Conservation (phyloP, 1,139 yeast genomes). For the Suhomyces ambrosiae region DNA sequence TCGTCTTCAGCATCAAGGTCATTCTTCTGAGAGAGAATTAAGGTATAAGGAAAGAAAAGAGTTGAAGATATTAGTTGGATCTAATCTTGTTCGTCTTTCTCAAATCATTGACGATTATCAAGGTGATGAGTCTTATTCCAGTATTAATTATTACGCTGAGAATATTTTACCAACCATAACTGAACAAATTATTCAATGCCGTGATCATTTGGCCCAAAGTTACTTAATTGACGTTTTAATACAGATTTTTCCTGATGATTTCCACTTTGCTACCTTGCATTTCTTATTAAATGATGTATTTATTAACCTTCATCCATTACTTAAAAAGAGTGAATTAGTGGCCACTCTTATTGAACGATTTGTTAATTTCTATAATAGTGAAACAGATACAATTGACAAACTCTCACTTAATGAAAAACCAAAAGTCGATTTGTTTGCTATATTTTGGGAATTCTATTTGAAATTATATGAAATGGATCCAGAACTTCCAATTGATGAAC, state of each 20-base stretch:
- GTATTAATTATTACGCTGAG: conserved; percentile 54
- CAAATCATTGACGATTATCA: conserved; percentile 73
- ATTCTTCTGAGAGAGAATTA: conserved; percentile 75
- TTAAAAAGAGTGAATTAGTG: conserved; percentile 67
- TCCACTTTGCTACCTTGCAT: conserved; percentile 76
- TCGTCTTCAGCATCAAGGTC: conserved; percentile 93
- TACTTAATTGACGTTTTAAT: conserved; percentile 86
- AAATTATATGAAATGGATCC: conserved; percentile 59
- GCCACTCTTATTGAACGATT: conserved; percentile 73
- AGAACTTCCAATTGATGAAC: conserved; percentile 65
- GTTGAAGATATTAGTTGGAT: conserved; percentile 87
- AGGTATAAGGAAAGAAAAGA: conserved; percentile 83
- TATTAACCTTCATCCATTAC: conserved; percentile 64
- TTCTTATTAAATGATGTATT: conserved; percentile 66
- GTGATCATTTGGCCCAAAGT: conserved; percentile 89
- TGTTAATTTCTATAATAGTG: conserved; percentile 53
- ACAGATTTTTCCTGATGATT: conserved; percentile 93
- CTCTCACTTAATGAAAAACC: conserved; percentile 11
- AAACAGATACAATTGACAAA: conserved; percentile 24
- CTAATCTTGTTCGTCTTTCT: conserved; percentile 84
- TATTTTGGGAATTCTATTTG: conserved; percentile 66
- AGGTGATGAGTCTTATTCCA: conserved; percentile 39
- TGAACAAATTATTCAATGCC: conserved; percentile 91
- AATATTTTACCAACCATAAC: conserved; percentile 76
- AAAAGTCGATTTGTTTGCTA: conserved; percentile 46